phyloP scores from a whole-genome alignment of 2,329 filamentous ascomycete species.

The Aspergillus neotritici region DNA sequence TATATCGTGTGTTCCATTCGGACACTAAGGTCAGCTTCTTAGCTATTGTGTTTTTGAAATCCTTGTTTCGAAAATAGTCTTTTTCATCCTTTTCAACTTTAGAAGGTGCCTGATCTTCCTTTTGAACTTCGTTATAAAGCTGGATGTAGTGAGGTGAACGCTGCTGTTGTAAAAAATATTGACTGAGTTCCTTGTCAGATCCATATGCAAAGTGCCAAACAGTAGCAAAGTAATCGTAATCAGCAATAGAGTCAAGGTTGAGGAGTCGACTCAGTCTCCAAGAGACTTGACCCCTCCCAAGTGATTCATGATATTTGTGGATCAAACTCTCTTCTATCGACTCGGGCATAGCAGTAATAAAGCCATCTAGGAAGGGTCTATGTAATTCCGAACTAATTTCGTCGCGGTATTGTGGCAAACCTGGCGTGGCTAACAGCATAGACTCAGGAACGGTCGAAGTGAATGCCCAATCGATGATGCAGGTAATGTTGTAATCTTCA shows the following conservation, averaged over 20 bases:
- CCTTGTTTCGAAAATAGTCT: constrained; percentile 11
- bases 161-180: constrained; percentile 9
- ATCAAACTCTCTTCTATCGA: constrained; percentile 3
- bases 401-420: constrained; percentile 19
- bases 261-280: constrained; percentile 18
- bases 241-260: constrained; percentile 14
- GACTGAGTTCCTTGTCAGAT: constrained; percentile 1
- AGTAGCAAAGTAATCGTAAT: constrained; percentile 15
- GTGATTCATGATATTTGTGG: constrained; percentile 9
- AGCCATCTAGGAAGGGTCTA: constrained; percentile 7
- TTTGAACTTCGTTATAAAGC: constrained; percentile 10
- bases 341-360: constrained; percentile 3
- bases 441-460: constrained; percentile 16
- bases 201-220: constrained; percentile 10
- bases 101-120: constrained; percentile 10
- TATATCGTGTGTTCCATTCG: constrained; percentile 14
- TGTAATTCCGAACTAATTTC: constrained; percentile 8
- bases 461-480: constrained; percentile 29
- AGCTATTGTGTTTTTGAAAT: constrained; percentile 12
- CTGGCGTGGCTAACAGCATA: constrained; percentile 16
- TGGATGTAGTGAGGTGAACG: constrained; percentile 9
- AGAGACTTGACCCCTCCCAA: constrained; percentile 6
- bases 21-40: constrained; percentile 16
- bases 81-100: constrained; percentile 12
- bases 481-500: constrained; percentile 28